Evolutionary conservation across 192 early-diverging fungal species (phyloP).

Genomic region (Coemansia sp.): DNA sequence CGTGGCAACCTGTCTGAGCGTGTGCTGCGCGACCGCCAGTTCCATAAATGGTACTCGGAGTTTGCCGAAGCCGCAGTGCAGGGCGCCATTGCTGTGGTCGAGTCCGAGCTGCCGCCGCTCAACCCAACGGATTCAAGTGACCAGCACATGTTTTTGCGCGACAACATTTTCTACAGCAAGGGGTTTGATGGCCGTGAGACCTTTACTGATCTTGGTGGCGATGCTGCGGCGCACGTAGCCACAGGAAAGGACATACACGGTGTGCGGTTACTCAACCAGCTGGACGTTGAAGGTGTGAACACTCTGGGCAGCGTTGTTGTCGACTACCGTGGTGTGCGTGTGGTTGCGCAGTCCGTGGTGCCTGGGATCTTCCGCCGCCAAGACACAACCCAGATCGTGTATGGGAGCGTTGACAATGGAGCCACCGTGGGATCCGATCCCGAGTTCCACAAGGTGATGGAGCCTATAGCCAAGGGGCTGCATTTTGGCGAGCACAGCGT

Average conservation of each 20-base stretch:
- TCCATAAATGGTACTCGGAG: slow-evolving; percentile 84
- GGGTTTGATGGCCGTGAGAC: slow-evolving; percentile 85
- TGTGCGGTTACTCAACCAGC: slow-evolving; percentile 69
- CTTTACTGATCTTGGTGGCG: slow-evolving; percentile 79
- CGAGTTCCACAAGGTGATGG: slow-evolving; percentile 73
- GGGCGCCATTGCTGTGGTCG: slow-evolving; percentile 82
- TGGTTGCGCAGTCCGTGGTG: slow-evolving; percentile 92
- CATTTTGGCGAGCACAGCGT: slow-evolving; percentile 83
- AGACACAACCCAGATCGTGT: slow-evolving; percentile 78
- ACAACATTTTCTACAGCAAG: slow-evolving; percentile 95
- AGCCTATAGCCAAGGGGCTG: slow-evolving; percentile 72
- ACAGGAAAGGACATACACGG: slow-evolving; percentile 95
- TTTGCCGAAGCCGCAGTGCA: slow-evolving; percentile 88
- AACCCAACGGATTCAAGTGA: slow-evolving; percentile 75
- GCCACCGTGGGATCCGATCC: slow-evolving; percentile 66
- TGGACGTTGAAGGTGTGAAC: slow-evolving; percentile 77
- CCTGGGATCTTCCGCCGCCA: slow-evolving; percentile 81
- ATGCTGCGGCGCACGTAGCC: slow-evolving; percentile 88
- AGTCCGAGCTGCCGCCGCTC: slow-evolving; percentile 71
- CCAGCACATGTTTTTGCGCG: slow-evolving; percentile 88
- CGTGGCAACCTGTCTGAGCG: slow-evolving; percentile 73
- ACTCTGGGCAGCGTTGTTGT: slow-evolving; percentile 89
- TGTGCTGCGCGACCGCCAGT: slow-evolving; percentile 78
- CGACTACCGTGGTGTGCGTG: slow-evolving; percentile 87
- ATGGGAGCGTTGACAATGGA: slow-evolving; percentile 88